These are phyloP conservation scores for Agaricus blazei DNA, from an alignment of 768 basidiomycete species.

Conservation along the genomic window DNA sequence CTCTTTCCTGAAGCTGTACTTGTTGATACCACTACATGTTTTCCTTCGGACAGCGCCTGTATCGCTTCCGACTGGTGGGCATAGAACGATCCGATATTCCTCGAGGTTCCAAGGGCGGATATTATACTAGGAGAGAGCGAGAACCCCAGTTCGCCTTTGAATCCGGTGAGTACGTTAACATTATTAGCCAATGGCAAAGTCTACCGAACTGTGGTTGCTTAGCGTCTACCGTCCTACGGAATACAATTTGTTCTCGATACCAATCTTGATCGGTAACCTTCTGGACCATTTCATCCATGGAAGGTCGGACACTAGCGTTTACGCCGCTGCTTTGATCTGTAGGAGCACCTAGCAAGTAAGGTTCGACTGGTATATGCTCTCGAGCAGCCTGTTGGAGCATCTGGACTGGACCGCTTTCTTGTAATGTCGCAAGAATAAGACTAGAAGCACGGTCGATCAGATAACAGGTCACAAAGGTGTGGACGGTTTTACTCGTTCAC, in stretches of 20 bases:
- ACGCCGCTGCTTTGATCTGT: slow-evolving; percentile 20
- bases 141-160: slow-evolving; percentile 41
- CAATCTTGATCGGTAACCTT: slow-evolving; percentile 55
- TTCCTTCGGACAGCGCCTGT: slow-evolving; percentile 47
- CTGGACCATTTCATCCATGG: slow-evolving; percentile 52
- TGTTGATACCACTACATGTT: slow-evolving; percentile 83
- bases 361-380: slow-evolving; percentile 69
- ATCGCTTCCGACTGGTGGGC: slow-evolving; percentile 71
- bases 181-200: slow-evolving; percentile 6
- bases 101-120: slow-evolving; percentile 49
- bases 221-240: slow-evolving; percentile 47
- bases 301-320: slow-evolving; percentile 44
- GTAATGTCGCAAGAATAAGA: slow-evolving; percentile 48
- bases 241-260: slow-evolving; percentile 68
- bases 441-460: slow-evolving; percentile 28
- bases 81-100: slow-evolving; percentile 64
- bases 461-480: neutral
- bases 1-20: slow-evolving; percentile 90
- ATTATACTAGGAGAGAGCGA: slow-evolving; percentile 54
- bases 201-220: slow-evolving; percentile 50
- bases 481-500: slow-evolving; percentile 54
- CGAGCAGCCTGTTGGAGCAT: slow-evolving; percentile 64
- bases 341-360: slow-evolving; percentile 24
- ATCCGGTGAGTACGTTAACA: neutral
- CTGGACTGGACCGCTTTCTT: slow-evolving; percentile 53